Percentiles rank a stretch among this genome's conserved stretches.
Evolutionary conservation across 2,329 filamentous ascomycete species (phyloP).

Genomic region (Neonectria neomacrospora): DNA sequence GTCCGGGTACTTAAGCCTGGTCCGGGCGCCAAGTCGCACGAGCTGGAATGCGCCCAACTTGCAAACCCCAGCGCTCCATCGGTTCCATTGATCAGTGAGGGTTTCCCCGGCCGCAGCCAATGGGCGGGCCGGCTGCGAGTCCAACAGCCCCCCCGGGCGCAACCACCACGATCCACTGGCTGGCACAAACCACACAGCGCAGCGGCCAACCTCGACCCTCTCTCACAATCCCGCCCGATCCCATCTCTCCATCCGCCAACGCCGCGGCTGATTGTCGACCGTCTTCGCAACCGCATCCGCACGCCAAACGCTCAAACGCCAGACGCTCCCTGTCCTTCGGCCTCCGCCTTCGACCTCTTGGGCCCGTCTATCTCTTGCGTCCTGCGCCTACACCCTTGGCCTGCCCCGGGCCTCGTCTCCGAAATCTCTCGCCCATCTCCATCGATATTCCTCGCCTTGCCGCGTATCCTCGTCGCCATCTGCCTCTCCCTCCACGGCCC

Average conservation of each 20-base stretch:
- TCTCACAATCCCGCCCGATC: constrained; percentile 28
- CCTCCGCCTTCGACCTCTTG: not conserved
- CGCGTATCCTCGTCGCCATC: constrained; percentile 7
- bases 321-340: not conserved
- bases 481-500: constrained; percentile 8
- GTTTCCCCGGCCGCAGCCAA: constrained; percentile 31
- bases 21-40: constrained; percentile 35
- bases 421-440: constrained; percentile 24
- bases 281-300: not conserved
- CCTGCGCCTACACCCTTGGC: constrained; percentile 22
- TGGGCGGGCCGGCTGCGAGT: constrained; percentile 32
- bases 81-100: not conserved
- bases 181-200: constrained; percentile 33
- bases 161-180: constrained; percentile 31
- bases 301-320: not conserved
- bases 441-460: constrained; percentile 17
- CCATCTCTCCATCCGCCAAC: constrained; percentile 1
- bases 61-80: not conserved
- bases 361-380: not conserved
- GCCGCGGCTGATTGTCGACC: constrained; percentile 9
- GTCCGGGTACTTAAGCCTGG: constrained; percentile 36
- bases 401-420: constrained; percentile 11
- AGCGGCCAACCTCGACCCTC: constrained; percentile 18
- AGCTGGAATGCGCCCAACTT: constrained; percentile 9
- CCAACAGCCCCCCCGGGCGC: constrained; percentile 39